Base-by-base conservation (phyloP, 257 asterid species). In the Nicotiana attenuata region DNA sequence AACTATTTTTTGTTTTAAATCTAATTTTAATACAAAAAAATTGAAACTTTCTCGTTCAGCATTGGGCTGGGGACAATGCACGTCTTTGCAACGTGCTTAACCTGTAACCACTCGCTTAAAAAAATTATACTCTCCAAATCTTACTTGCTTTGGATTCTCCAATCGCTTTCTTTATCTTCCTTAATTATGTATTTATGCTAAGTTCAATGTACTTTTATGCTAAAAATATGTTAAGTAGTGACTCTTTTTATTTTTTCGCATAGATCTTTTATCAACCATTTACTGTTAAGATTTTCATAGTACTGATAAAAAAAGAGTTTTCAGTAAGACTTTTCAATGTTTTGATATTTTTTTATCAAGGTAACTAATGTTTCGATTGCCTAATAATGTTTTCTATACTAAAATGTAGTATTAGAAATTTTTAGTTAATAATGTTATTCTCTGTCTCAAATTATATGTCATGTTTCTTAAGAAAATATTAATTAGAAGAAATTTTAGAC, bases 81-180 rank as follows among this genome's bases (percentile, higher is more conserved):
- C 80, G 80, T 50, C 80, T 75, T 50, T 75, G 6, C 41, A 75
- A 75, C 80, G 80, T 75, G 80, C 63, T 75, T 24, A 75, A 47
- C 45, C 80, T 75, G 63, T 75, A 50, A 50, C 24, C 45, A 15
- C 24, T 50, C 15, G 80, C 63, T 38, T 75, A 75, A 50, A 75
- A 28, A 14, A 15, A 24, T 24, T 75, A 50, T 16, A 26, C 16
- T 24, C 20, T 22, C 50, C 45, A 75, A 50, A 75, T 75, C 80
- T 50, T 50, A 50, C 63, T 24, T 75, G 9, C 63, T 75, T 75
- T 50, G 63, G 80, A 75, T 75, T 75, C 79, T 50, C 35, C 61
- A 73, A 15, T 73, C 26, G 79, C 79, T 50, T 73, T 24, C 41
- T 50, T 71, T 73, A 13, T 15, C 26, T 24, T 65, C 26, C 14